Conservation (phyloP, 2,329 filamentous ascomycete genomes). For the Epichloe sibirici region DNA sequence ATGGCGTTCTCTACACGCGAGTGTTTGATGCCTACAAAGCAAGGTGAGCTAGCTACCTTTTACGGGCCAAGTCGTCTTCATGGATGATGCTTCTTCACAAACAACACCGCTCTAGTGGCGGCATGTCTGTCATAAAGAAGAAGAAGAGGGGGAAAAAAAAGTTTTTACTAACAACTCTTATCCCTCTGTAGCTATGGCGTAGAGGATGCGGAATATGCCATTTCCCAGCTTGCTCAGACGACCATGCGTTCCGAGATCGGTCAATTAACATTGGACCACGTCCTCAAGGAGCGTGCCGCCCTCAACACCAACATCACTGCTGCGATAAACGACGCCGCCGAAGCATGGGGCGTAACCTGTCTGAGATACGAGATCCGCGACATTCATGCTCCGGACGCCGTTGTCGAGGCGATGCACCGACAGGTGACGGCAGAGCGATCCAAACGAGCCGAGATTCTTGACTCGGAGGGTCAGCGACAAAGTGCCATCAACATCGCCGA, state of each 20-base stretch:
- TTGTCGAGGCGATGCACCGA: conserved; percentile 95
- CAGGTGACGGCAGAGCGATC: conserved; percentile 95
- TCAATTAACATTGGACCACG: conserved; percentile 90
- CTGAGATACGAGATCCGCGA: conserved; percentile 96
- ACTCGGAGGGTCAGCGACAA: conserved; percentile 93
- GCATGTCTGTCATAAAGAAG: not conserved
- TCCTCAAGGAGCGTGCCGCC: conserved; percentile 89
- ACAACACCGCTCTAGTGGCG: not conserved
- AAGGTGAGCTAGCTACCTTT: conserved; percentile 43
- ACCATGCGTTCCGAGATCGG: conserved; percentile 99
- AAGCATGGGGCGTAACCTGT: conserved; percentile 94
- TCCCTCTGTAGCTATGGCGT: conserved; percentile 66
- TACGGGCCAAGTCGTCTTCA: too few relatives aligned
- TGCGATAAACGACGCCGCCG: conserved; percentile 94
- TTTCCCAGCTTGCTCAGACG: conserved; percentile 93
- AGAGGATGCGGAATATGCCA: conserved; percentile 97
- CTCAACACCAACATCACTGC: conserved; percentile 98
- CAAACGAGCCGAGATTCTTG: conserved; percentile 94
- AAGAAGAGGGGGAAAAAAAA: too few relatives aligned
- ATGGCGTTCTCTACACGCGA: conserved; percentile 88
- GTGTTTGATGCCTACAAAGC: conserved; percentile 98
- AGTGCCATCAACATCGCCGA: conserved; percentile 98
- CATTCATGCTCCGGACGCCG: conserved; percentile 87
- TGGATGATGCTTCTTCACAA: too few relatives aligned
- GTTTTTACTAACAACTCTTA: not conserved